phyloP scores from a whole-genome alignment of 495 filamentous ascomycete species.

The Tetracladium setigerum region DNA sequence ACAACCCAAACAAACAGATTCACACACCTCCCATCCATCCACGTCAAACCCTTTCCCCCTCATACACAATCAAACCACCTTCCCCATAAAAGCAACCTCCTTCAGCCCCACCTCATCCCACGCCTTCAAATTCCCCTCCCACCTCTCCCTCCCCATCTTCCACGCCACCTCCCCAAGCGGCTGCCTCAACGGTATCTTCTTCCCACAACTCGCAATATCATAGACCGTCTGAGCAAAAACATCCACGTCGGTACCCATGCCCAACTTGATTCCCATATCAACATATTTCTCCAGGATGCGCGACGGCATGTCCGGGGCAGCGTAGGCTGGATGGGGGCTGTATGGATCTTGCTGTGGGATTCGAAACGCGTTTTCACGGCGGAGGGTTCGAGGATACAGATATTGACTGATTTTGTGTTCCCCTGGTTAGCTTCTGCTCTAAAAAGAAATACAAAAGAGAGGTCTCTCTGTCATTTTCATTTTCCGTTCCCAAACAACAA shows the following conservation, averaged over 20 bases:
- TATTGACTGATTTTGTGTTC: slow-evolving; percentile 28
- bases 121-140: slow-evolving; percentile 24
- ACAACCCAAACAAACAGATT: no score
- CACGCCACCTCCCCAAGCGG: slow-evolving; percentile 38
- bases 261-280: slow-evolving; percentile 21
- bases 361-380: slow-evolving; percentile 41
- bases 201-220: slow-evolving; percentile 23
- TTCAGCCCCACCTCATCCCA: slow-evolving; percentile 27
- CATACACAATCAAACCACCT: slow-evolving; percentile 3
- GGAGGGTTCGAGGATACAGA: slow-evolving; percentile 42
- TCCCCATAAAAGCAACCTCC: slow-evolving; percentile 22
- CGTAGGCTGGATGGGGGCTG: slow-evolving; percentile 28
- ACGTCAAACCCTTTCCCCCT: no score
- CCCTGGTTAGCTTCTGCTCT: neutral
- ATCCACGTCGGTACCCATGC: slow-evolving; percentile 29
- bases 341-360: slow-evolving; percentile 20
- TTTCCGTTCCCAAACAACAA: no score
- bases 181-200: slow-evolving; percentile 34
- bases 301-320: slow-evolving; percentile 26
- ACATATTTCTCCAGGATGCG: slow-evolving; percentile 29
- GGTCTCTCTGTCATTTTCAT: no score
- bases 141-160: slow-evolving; percentile 27
- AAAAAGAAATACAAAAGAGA: neutral
- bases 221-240: slow-evolving; percentile 32
- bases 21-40: no score